Percentiles rank a stretch among this genome's conserved stretches.
phyloP scores from a whole-genome alignment of 1,284 basidiomycete genomes.

The Erythrobasidium hasegawianum region DNA sequence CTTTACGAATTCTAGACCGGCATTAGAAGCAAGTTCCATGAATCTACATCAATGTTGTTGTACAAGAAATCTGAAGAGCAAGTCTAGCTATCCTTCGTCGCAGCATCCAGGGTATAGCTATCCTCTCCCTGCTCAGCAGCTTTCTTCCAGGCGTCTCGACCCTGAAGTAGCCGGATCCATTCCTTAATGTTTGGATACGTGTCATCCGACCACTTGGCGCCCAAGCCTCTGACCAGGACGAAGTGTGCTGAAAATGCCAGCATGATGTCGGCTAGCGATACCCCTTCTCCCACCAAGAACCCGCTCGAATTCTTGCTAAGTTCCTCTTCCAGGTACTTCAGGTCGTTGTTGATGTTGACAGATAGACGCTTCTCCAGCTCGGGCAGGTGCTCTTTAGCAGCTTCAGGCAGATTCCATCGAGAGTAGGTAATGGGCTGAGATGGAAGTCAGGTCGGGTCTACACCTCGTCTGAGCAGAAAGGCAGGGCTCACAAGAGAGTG shows the following conservation, averaged over 20 bases:
- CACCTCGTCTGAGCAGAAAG: too few species aligned
- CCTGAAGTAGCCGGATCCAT: constrained; percentile 20
- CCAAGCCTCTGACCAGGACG: constrained; percentile 17
- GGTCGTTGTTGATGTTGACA: constrained; percentile 13
- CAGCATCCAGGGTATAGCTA: constrained; percentile 18
- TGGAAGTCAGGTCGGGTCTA: background rate
- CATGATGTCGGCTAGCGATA: constrained; percentile 34
- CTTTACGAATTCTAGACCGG: constrained; percentile 53
- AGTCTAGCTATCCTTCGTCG: background rate
- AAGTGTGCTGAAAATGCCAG: constrained; percentile 28
- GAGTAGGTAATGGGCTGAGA: constrained; percentile 32
- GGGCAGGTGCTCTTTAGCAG: constrained; percentile 12
- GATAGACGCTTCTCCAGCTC: constrained; percentile 17
- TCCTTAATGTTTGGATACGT: constrained; percentile 14
- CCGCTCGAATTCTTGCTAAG: constrained; percentile 10
- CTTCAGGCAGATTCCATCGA: constrained; percentile 27
- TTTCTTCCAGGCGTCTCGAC: constrained; percentile 21
- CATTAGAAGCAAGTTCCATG: background rate
- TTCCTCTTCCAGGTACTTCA: constrained; percentile 24
- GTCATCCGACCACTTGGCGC: constrained; percentile 26
- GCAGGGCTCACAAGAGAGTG: constrained; percentile 14
- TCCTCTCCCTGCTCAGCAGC: constrained; percentile 25
- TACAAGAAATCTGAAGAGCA: background rate
- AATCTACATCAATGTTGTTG: background rate
- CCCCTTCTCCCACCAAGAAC: constrained; percentile 15